Conservation (phyloP, 768 basidiomycete species). For the Boletus rufocinnamomeus region DNA sequence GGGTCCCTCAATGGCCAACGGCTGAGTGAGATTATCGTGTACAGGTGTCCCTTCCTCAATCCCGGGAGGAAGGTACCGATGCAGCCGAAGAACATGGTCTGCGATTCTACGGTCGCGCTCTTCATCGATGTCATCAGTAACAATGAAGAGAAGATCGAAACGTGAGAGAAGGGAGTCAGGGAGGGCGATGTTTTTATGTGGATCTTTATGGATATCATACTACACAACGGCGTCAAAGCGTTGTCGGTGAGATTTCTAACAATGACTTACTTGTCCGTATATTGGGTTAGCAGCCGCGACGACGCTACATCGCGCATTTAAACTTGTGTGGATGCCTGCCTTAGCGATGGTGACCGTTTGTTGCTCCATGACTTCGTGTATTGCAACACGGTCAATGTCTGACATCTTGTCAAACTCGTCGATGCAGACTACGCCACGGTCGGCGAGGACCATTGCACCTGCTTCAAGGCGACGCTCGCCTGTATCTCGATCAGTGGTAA, state of each 20-base stretch:
- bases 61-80: conserved; percentile 94
- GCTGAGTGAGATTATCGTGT: conserved; percentile 84
- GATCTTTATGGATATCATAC: conserved; percentile 99
- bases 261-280: conserved; percentile 79
- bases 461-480: conserved; percentile 96
- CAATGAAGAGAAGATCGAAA: conserved; percentile 97
- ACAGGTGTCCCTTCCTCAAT: conserved; percentile 95
- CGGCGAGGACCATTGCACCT: conserved; percentile 99
- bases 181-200: conserved; percentile 97
- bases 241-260: neutral
- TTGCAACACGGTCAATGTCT: conserved; percentile 96
- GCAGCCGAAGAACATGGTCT: conserved; percentile 96
- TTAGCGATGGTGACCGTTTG: conserved; percentile 99
- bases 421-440: conserved; percentile 98
- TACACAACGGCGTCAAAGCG: conserved; percentile 36
- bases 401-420: conserved; percentile 99
- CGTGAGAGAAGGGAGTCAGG: conserved; percentile 97
- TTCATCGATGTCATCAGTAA: conserved; percentile 98
- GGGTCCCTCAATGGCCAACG: conserved; percentile 85
- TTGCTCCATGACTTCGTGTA: conserved; percentile 99
- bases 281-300: conserved; percentile 99
- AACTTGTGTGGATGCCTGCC: conserved; percentile 96
- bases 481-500: conserved; percentile 97
- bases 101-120: conserved; percentile 91
- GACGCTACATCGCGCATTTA: conserved; percentile 97